These are phyloP conservation scores for Orbilia blumenaviensis DNA, from an alignment of 2,329 filamentous ascomycete genomes.

Conservation along the genomic window DNA sequence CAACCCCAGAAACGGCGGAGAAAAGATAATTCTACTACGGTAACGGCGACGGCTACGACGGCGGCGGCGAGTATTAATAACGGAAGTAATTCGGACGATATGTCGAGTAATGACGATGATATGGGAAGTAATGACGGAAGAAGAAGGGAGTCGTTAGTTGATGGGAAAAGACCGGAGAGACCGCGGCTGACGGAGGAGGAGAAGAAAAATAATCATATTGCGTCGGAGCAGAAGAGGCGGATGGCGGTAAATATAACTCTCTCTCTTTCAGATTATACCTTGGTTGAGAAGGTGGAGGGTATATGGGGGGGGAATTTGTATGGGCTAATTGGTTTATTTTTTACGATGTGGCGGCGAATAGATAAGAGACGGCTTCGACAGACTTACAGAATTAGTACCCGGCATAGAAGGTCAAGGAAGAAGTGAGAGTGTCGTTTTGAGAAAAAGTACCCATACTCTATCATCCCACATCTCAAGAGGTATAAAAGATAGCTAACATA, in stretches of 20 bases:
- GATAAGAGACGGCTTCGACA: slow-evolving; percentile 85
- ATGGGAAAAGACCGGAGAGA: slow-evolving; percentile 63
- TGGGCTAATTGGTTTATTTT: slow-evolving; percentile 14
- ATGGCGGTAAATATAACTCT: slow-evolving; percentile 55
- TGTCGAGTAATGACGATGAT: slow-evolving; percentile 33
- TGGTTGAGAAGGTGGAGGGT: too few relatives aligned
- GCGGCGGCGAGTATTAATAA: neutral
- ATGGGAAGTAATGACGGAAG: slow-evolving; percentile 17
- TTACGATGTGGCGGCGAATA: too few relatives aligned
- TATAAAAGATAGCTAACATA: neutral
- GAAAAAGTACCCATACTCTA: slow-evolving; percentile 63
- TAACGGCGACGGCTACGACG: too few relatives aligned
- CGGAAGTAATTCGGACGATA: slow-evolving; percentile 21
- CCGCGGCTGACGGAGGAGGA: slow-evolving; percentile 74
- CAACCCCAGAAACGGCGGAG: slow-evolving; percentile 43
- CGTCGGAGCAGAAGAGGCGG: slow-evolving; percentile 68
- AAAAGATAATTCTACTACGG: slow-evolving; percentile 23
- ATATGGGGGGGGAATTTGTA: neutral
- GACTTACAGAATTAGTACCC: slow-evolving; percentile 80
- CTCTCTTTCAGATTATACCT: neutral
- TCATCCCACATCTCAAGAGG: neutral
- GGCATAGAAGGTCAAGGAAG: slow-evolving; percentile 83
- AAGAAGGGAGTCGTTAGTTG: slow-evolving; percentile 11
- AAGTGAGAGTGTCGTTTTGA: slow-evolving; percentile 84
- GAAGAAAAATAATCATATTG: slow-evolving; percentile 78